phyloP scores from a whole-genome alignment of 306 rosid genomes.

The Betula pendula region DNA sequence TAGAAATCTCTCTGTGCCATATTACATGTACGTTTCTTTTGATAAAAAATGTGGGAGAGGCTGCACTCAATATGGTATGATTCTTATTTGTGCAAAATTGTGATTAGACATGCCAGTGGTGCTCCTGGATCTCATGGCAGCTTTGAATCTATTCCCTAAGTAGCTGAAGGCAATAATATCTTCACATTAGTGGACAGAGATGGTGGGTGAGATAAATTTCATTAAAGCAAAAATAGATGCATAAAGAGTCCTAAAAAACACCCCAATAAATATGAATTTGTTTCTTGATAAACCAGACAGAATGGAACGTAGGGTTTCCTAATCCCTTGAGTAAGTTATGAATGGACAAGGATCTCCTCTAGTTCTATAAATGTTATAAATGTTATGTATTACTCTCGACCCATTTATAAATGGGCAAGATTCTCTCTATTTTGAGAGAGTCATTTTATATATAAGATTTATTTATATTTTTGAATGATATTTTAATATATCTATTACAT shows the following conservation, averaged over 20 bases:
- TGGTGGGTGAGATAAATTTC: too few relatives aligned
- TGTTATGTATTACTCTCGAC: too few relatives aligned
- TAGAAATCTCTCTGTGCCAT: constrained; percentile 22
- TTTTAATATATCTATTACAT: too few relatives aligned
- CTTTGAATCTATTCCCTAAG: not conserved
- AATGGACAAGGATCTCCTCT: too few relatives aligned
- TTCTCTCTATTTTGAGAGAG: too few relatives aligned
- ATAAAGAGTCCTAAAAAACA: too few relatives aligned
- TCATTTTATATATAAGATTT: too few relatives aligned
- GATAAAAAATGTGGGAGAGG: constrained; percentile 3
- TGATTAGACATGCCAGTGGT: not conserved
- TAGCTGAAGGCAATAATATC: not conserved
- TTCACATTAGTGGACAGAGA: too few relatives aligned
- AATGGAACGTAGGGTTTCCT: not conserved
- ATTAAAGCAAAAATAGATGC: too few relatives aligned
- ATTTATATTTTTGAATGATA: too few relatives aligned
- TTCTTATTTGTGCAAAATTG: not conserved
- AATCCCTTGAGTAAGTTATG: not conserved
- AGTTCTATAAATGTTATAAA: too few relatives aligned
- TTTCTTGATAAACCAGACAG: not conserved
- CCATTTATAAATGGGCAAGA: too few relatives aligned
- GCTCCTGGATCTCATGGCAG: not conserved
- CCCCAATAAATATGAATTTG: not conserved
- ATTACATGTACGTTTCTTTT: constrained; percentile 20
- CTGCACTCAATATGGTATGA: not conserved